Evolutionary conservation across 208 protist species (phyloP), one percentile per base, ranked within the genome.

Genomic region (Wallacemonas sp.): DNA sequence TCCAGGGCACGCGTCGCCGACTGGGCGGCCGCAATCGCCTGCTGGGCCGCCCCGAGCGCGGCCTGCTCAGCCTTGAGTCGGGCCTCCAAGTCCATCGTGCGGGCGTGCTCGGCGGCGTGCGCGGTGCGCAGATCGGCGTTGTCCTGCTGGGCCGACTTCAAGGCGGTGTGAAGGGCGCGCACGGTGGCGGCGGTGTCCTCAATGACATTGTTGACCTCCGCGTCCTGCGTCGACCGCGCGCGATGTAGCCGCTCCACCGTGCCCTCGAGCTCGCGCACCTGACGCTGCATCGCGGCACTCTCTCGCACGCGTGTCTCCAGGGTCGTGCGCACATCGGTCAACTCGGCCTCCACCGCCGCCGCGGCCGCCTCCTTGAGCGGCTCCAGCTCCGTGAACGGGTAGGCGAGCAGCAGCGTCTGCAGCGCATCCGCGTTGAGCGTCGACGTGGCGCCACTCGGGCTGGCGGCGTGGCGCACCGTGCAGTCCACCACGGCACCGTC

Each of bases 151-250:
- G 72, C 46, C 10, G 18, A 16, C 38, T 91, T 71, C 29, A 91
- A 59, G 11, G 83, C 82, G 14, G 33, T 65, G 65, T 89, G 84
- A 18, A 89, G 61, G 3, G 74, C 77, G 33, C 76, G 71, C 32
- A 93, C 68, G 18, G 84, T 91, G 18, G 32, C 22, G 39, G 87
- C 84, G 7, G 88, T 87, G 20, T 89, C 88, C 22, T 81, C 72
- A 31, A 94, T 69, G 7, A 75, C 81, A 0, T 29, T 42, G 8
- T 81, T 77, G 14, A 86, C 70, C 20, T 84, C 72, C 25, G 44
- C 57, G 63, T 89, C 74, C 2, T 76, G 33, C 3, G 52, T 48
- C 25, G 71, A 71, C 14, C 72, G 74, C 12, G 84, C 66, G 7
- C 46, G 29, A 46, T 82, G 55, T 36, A 77, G 76, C 18, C 81